Percentiles rank a stretch among this genome's conserved stretches.
These are phyloP conservation scores for Asterella californica DNA, from an alignment of 225 moss, liverwort and hornwort species.

Conservation along the genomic window DNA sequence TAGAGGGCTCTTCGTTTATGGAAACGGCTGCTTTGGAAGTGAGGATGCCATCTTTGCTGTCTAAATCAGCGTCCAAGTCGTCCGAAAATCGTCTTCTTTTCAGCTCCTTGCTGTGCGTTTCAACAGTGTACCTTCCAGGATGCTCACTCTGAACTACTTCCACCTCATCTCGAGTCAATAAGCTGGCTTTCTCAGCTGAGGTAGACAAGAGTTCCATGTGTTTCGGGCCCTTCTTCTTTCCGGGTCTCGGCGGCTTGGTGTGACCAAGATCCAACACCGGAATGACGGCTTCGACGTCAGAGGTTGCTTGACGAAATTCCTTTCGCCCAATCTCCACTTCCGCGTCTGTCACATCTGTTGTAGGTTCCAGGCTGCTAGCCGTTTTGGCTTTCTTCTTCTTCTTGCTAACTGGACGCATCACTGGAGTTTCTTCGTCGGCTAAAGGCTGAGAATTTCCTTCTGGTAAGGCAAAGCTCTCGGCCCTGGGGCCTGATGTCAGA, in stretches of 20 bases:
- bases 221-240: background rate
- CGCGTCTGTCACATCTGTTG: background rate
- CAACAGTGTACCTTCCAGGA: background rate
- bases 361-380: background rate
- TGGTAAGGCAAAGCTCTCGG: background rate
- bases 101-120: conserved; percentile 3
- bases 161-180: background rate
- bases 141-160: background rate
- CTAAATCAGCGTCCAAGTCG: background rate
- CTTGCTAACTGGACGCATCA: background rate
- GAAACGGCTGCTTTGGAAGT: background rate
- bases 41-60: background rate
- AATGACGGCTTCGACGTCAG: conserved; percentile 1
- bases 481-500: background rate
- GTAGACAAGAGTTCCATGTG: background rate
- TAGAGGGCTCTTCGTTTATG: background rate
- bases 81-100: background rate
- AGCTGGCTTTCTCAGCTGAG: background rate
- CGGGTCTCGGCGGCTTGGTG: background rate
- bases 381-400: background rate
- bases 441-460: background rate
- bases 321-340: background rate
- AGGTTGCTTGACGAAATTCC: background rate
- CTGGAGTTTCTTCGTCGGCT: background rate
- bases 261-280: background rate